Evolutionary conservation across 805 yeast genomes (phyloP), one percentile per base, ranked within the genome.

Genomic region (Nakazawaea anatomiae): DNA sequence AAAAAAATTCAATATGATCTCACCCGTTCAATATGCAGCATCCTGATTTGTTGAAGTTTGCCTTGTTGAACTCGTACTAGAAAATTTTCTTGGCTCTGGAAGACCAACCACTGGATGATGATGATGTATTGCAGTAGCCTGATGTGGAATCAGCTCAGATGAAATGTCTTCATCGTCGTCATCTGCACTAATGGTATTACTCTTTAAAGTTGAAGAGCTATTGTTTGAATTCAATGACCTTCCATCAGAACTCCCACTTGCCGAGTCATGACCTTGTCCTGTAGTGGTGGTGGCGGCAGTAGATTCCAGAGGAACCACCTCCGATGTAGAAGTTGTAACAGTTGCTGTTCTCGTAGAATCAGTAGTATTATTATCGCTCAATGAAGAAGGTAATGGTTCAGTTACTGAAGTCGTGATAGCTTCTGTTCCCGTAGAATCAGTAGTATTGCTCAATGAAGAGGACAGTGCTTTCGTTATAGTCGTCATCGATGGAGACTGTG

Each of bases 1-100:
- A 38, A 38, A 11, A 38, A 38, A 11, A 38, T 11, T 10, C 18
- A 12, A 38, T 8, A 38, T 38, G 4, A 34, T 54, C 57, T 50
- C 40, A 45, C 44, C 14, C 54, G 39, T 36, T 42, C 41, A 44
- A 50, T 36, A 54, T 52, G 36, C 41, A n/a, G 41, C 36, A 27
- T 44, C 47, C 47, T 44, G 47, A 2, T 38, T 28, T 25, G 28
- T 12, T 31, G 39, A 10, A 5, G 45, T 42, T 36, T 14, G 41
- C 34, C 41, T 44, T 28, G 43, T 30, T 4, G 39, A 28, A 39
- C 48, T 46, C 2, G 43, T 46, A n/a, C 38, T 46, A 8, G 48
- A 46, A 2, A 46, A 12, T 27, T 46, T 46, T 46, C 39, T 39
- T 4, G 18, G 30, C 30, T 46, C 48, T 39, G 43, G 39, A 30